A percentile compares a stretch with the other conserved stretches of the same genome.
phyloP scores from a whole-genome alignment of 805 yeast species.

The Ascoidea rubescens region DNA sequence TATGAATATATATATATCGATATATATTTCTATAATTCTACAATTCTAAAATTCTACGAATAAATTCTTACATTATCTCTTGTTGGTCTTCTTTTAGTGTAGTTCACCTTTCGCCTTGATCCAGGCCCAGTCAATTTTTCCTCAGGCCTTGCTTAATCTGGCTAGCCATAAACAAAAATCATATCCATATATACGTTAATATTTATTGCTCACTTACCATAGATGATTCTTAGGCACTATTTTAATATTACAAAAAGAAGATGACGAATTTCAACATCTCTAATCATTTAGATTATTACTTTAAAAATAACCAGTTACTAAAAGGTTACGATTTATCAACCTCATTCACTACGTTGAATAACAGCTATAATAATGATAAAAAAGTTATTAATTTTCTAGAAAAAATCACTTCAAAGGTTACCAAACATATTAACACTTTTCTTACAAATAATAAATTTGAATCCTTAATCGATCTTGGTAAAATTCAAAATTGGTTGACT shows the following conservation, averaged over 20 bases:
- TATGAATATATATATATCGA: no score
- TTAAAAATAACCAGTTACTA: no score
- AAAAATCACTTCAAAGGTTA: background rate
- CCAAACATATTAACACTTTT: no score
- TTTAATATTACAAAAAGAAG: background rate
- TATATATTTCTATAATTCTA: no score
- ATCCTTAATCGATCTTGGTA: no score
- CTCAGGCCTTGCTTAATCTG: background rate
- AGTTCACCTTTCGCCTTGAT: background rate
- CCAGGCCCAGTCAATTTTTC: background rate
- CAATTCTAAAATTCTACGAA: no score
- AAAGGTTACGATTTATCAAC: no score
- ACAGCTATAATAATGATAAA: no score
- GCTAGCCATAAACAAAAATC: background rate
- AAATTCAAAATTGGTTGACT: background rate
- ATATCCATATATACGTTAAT: background rate
- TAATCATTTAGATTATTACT: background rate
- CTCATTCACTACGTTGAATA: background rate
- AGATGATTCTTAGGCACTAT: background rate
- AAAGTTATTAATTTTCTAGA: background rate
- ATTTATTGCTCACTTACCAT: no score
- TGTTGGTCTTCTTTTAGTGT: no score
- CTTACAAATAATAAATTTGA: no score
- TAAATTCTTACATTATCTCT: no score
- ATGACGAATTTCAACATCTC: background rate